phyloP scores from a whole-genome alignment of 192 early-diverging fungal species.

The Coemansia sp. region DNA sequence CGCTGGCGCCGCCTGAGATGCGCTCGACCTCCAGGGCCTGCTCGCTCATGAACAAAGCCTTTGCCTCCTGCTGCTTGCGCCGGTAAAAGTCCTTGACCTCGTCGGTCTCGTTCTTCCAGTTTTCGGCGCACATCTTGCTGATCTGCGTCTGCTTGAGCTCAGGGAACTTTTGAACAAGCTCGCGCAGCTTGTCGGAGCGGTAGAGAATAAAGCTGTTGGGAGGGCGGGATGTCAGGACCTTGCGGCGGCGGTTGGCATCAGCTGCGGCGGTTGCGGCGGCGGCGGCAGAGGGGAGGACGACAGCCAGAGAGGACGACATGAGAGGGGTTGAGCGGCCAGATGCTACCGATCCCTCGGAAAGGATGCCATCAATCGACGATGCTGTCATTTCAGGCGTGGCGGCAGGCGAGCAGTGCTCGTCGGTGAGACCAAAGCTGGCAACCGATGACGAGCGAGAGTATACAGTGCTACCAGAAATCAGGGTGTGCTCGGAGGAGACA shows the following conservation, averaged over 20 bases:
- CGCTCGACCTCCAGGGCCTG: conserved; percentile 52
- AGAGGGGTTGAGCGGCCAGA: conserved; percentile 29
- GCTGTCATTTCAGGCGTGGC: conserved; percentile 9
- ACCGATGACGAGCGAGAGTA: conserved; percentile 36
- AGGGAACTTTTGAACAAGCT: conserved; percentile 44
- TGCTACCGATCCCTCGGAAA: conserved; percentile 10
- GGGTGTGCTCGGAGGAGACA: background rate
- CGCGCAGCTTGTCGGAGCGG: conserved; percentile 55
- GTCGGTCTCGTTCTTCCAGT: conserved; percentile 54
- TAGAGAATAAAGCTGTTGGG: conserved; percentile 58
- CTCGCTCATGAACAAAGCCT: conserved; percentile 48
- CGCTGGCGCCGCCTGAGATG: conserved; percentile 40
- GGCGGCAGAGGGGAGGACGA: conserved; percentile 30
- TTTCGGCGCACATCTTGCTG: conserved; percentile 57
- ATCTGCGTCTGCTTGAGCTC: conserved; percentile 57
- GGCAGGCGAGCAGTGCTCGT: conserved; percentile 21
- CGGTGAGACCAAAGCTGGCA: conserved; percentile 26
- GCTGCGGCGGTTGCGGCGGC: conserved; percentile 25
- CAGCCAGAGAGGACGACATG: conserved; percentile 17
- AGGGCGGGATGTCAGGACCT: conserved; percentile 54
- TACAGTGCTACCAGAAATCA: conserved; percentile 11
- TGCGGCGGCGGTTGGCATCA: conserved; percentile 46
- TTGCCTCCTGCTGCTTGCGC: conserved; percentile 53
- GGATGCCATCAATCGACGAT: background rate
- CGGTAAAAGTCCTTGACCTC: conserved; percentile 53